phyloP scores from a whole-genome alignment of 257 asterid species.

The Galeopsis tetrahit region DNA sequence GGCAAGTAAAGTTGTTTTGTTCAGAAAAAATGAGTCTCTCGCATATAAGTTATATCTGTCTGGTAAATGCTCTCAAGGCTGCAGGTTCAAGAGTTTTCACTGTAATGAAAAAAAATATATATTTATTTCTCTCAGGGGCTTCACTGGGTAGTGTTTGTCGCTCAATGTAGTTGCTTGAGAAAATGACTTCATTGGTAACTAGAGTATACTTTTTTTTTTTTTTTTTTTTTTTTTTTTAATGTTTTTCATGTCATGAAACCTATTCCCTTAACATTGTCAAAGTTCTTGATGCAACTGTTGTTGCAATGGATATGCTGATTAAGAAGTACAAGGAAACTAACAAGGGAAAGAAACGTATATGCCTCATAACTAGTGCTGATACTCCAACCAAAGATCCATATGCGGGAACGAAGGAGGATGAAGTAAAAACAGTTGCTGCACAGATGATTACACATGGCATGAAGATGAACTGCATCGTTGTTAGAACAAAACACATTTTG shows the following conservation, averaged over 20 bases:
- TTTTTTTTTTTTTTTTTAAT: no score
- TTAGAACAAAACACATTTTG: conserved; percentile 47
- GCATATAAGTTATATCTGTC: no score
- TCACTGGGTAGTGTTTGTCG: neutral
- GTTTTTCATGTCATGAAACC: conserved; percentile 24
- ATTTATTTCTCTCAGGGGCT: neutral
- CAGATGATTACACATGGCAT: conserved; percentile 83
- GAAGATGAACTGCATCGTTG: conserved; percentile 86
- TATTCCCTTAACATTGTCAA: conserved; percentile 58
- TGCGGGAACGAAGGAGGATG: conserved; percentile 95
- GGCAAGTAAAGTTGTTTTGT: conserved; percentile 1
- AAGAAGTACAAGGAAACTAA: conserved; percentile 74
- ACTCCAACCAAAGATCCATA: conserved; percentile 77
- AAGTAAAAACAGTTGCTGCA: conserved; percentile 79
- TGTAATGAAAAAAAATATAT: neutral
- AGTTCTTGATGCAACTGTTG: conserved; percentile 98
- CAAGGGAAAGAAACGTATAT: conserved; percentile 89
- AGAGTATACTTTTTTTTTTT: no score
- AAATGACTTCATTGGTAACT: conserved; percentile 19
- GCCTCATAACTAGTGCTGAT: conserved; percentile 79
- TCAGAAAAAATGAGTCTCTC: neutral
- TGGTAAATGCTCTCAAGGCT: neutral
- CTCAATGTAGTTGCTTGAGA: conserved; percentile 12
- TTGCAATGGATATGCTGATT: conserved; percentile 91
- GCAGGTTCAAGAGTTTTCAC: neutral